These are phyloP conservation scores for Diaporthe vaccinii DNA, from an alignment of 2,329 filamentous ascomycete species.

Conservation along the genomic window DNA sequence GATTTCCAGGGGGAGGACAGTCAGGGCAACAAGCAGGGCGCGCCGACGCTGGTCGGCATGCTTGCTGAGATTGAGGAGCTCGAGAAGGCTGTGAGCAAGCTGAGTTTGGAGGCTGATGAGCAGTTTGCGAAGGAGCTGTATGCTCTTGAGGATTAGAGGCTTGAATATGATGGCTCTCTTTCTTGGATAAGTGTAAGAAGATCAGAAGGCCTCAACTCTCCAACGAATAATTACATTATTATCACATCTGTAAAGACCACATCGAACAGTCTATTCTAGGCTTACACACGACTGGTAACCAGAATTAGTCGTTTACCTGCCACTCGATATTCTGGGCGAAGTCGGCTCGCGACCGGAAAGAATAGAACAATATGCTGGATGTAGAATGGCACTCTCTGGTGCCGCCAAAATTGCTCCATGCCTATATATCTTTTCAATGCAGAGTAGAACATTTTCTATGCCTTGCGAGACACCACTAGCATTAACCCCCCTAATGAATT, in stretches of 20 bases:
- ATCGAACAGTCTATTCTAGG: not conserved
- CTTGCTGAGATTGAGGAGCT: slow-evolving; percentile 54
- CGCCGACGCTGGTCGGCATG: slow-evolving; percentile 47
- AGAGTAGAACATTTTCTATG: too few species aligned
- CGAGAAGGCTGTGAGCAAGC: slow-evolving; percentile 52
- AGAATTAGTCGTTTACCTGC: not conserved
- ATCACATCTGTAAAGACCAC: not conserved
- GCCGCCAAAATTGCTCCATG: not conserved
- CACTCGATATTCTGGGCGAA: not conserved
- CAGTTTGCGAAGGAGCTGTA: slow-evolving; percentile 60
- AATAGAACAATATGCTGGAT: fast-evolving
- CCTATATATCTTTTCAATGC: not conserved
- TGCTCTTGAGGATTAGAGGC: slow-evolving; percentile 45
- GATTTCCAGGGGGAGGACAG: slow-evolving; percentile 36
- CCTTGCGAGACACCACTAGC: not conserved
- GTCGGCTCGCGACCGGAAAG: not conserved
- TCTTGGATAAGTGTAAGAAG: slow-evolving; percentile 1
- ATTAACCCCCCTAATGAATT: not conserved
- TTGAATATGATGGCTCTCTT: not conserved
- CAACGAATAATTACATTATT: not conserved
- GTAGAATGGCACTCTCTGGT: not conserved
- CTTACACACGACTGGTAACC: not conserved
- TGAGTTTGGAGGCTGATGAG: slow-evolving; percentile 62
- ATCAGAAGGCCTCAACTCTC: not conserved
- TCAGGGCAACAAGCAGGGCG: slow-evolving; percentile 44